Base-by-base conservation (phyloP, 495 filamentous ascomycete genomes). In the Penicillium desertorum region DNA sequence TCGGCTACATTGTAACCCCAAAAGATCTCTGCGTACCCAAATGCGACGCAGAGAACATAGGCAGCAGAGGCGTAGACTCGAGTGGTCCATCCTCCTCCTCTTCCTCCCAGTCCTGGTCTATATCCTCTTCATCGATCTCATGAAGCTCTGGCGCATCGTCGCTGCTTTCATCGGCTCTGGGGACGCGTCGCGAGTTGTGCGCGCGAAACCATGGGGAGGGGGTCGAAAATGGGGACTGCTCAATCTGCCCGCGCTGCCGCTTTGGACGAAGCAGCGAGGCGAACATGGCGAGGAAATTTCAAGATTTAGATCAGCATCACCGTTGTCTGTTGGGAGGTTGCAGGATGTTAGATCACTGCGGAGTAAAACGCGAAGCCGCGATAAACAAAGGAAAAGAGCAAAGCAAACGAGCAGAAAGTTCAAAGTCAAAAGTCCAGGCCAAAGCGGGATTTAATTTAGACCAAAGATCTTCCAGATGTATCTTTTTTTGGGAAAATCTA, bases 41-140 rank as follows among this genome's bases (percentile, higher is more conserved):
- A 64, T 94, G 86, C 51, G 83, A 81, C 20, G 88, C 83, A 37
- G 89, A 91, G 73, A 95, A 96, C 44, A 95, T 87, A 17, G 91
- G 91, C 53, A 96, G 77, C 36, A 94, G 77, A 50, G 83, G 84
- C 55, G 77, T 76, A 27, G 73, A 82, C 63, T 80, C 84, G 54
- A 77, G 75, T 23, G 73, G 73, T 53, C 78, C 84, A 46, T 86
- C 84, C 19, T 79, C 81, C 34, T 77, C 68, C 7, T 72, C 71
- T n/a, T 74, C 74, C 20, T 79, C 78, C 16, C 78, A 77, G 25
- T 71, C 65, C 6, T 78, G 69, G 23, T 71, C 67, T 41, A 58
- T 62, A 14, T 70, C 65, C 20, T 71, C 64, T 19, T 76, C 75
- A 22, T 72, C 70, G 16, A 71, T 64, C 20, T 72, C 70, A 14